A percentile compares a stretch with the other conserved stretches of the same genome.
These are phyloP conservation scores for Heterobasidion occidentale DNA, from an alignment of 1,284 basidiomycete species.

Conservation along the genomic window DNA sequence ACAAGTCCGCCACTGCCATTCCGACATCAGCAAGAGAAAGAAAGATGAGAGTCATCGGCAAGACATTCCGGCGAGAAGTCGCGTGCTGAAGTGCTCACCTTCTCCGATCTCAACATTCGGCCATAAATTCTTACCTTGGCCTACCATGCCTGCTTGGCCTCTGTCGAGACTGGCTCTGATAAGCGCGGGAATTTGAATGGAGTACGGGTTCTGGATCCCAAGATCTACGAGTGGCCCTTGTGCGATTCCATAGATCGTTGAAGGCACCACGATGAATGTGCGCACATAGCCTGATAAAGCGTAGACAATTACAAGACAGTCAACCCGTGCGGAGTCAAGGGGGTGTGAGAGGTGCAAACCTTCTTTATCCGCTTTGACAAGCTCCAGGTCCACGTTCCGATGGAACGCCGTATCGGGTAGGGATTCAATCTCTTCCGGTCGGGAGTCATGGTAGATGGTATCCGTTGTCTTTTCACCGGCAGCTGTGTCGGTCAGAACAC, in stretches of 20 bases:
- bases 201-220: conserved; percentile 34
- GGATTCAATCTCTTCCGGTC: conserved; percentile 28
- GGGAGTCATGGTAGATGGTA: conserved; percentile 28
- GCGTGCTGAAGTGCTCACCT: conserved; percentile 18
- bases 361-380: conserved; percentile 27
- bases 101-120: conserved; percentile 37
- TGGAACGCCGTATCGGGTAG: conserved; percentile 26
- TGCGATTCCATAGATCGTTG: conserved; percentile 36
- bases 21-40: neutral
- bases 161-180: conserved; percentile 28
- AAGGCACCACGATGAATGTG: conserved; percentile 36
- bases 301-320: neutral
- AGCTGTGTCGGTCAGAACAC: conserved; percentile 28
- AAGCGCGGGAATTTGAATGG: conserved; percentile 32
- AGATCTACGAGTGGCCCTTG: conserved; percentile 30
- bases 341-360: conserved; percentile 14
- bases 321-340: neutral
- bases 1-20: conserved; percentile 30
- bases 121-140: conserved; percentile 39
- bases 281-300: conserved; percentile 29
- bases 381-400: conserved; percentile 28
- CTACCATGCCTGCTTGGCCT: conserved; percentile 34
- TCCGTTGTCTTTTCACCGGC: conserved; percentile 22
- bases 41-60: neutral
- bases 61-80: neutral